Percentiles rank a stretch among this genome's conserved stretches.
Conservation (phyloP, 371 early-diverging fungal genomes). For the Blastocladiella emersonii region DNA sequence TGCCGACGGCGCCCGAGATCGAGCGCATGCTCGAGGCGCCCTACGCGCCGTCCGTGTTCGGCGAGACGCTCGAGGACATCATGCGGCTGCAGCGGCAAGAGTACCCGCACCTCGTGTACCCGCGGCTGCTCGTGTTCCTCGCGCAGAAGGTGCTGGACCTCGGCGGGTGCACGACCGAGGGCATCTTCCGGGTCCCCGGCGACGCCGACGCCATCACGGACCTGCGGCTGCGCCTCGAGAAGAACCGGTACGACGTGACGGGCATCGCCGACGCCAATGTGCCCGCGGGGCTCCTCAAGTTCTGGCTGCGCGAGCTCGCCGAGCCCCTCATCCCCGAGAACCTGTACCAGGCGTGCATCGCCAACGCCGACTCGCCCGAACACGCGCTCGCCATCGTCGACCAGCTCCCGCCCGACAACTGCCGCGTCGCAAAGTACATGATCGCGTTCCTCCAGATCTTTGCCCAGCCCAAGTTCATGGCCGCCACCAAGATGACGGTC, state of each 20-base stretch:
- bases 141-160: conserved; percentile 54
- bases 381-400: conserved; percentile 46
- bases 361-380: conserved; percentile 32
- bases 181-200: conserved; percentile 94
- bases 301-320: conserved; percentile 82
- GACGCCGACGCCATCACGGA: conserved; percentile 76
- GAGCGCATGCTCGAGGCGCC: conserved; percentile 58
- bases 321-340: conserved; percentile 77
- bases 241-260: conserved; percentile 53
- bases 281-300: conserved; percentile 78
- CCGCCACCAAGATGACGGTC: conserved; percentile 59
- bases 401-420: conserved; percentile 54
- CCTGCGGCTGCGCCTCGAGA: conserved; percentile 68
- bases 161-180: conserved; percentile 70
- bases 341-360: conserved; percentile 58
- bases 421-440: conserved; percentile 59
- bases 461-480: not conserved
- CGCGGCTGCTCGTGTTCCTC: conserved; percentile 72
- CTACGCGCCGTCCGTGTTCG: conserved; percentile 79
- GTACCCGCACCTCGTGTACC: conserved; percentile 40
- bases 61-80: conserved; percentile 69
- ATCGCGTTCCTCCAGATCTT: conserved; percentile 61
- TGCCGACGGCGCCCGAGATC: conserved; percentile 58
- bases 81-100: conserved; percentile 43
- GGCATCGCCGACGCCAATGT: conserved; percentile 78